Conservation (phyloP, 163 green algal species). For the Coccomyxa subellipsoidea region DNA sequence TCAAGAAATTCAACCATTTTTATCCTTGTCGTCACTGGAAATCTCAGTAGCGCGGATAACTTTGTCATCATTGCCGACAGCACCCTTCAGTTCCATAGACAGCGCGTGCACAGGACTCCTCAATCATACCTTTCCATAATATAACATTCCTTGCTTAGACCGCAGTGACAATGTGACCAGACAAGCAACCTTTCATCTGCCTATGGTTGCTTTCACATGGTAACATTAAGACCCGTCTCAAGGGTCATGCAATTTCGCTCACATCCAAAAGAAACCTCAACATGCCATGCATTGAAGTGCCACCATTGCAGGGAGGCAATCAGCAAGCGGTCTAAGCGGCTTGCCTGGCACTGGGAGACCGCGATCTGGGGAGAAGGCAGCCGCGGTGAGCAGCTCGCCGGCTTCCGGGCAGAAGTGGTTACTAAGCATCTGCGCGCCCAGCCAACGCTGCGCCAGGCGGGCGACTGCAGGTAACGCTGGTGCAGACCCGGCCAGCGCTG, state of each 20-base stretch:
- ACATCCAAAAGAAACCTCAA: no score
- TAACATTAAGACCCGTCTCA: no score
- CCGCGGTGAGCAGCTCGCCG: constrained; percentile 67
- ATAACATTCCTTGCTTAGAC: no score
- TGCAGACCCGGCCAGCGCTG: constrained; percentile 41
- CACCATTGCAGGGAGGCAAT: no score
- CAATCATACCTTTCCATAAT: no score
- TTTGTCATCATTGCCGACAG: constrained; percentile 4
- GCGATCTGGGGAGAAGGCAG: constrained; percentile 35
- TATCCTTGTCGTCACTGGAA: constrained; percentile 3
- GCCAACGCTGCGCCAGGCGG: constrained; percentile 61
- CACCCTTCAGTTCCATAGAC: not conserved
- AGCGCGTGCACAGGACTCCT: not conserved
- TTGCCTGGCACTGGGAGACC: not conserved
- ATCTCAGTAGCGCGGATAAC: constrained; percentile 7
- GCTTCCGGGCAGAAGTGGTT: constrained; percentile 56
- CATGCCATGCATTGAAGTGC: no score
- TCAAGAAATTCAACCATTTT: constrained; percentile 14
- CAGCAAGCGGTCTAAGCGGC: no score
- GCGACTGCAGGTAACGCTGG: constrained; percentile 54
- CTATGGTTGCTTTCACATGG: no score
- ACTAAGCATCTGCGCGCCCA: constrained; percentile 66
- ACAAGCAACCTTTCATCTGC: no score
- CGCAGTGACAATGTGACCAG: no score
- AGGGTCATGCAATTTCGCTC: no score